Evolutionary conservation across 192 early-diverging fungal genomes (phyloP).

Genomic region (Allomyces javanicus): DNA sequence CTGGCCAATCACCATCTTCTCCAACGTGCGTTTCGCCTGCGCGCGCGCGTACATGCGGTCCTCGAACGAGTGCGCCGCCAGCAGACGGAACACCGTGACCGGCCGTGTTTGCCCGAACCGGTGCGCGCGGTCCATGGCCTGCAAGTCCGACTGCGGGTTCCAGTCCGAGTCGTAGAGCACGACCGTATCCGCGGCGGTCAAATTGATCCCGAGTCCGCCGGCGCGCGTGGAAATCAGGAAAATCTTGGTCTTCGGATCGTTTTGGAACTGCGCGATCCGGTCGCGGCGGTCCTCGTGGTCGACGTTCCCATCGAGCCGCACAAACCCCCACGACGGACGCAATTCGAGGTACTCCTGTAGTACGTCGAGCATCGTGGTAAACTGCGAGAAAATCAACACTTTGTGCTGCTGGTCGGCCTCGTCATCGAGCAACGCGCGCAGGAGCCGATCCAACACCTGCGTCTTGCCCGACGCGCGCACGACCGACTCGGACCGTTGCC

Average conservation of each 20-base stretch:
- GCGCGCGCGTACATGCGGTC: slow-evolving; percentile 23
- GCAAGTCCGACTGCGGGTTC: slow-evolving; percentile 55
- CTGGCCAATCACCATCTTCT: slow-evolving; percentile 4
- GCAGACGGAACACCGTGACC: slow-evolving; percentile 96
- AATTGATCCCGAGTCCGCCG: slow-evolving; percentile 57
- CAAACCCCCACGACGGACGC: slow-evolving; percentile 32
- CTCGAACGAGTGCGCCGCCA: slow-evolving; percentile 91
- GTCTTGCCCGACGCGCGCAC: slow-evolving; percentile 73
- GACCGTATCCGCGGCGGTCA: slow-evolving; percentile 60
- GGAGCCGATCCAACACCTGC: slow-evolving; percentile 56
- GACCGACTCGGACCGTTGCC: slow-evolving; percentile 27
- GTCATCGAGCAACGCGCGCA: slow-evolving; percentile 49
- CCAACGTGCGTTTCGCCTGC: slow-evolving; percentile 2
- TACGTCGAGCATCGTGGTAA: slow-evolving; percentile 42
- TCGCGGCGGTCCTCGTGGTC: slow-evolving; percentile 35
- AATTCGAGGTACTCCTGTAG: slow-evolving; percentile 46
- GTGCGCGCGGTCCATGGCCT: slow-evolving; percentile 95
- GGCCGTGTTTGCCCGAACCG: slow-evolving; percentile 94
- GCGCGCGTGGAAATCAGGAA: slow-evolving; percentile 46
- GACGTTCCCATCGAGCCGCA: slow-evolving; percentile 39
- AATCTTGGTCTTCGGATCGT: slow-evolving; percentile 27
- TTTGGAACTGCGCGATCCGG: slow-evolving; percentile 39
- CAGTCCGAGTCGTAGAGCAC: slow-evolving; percentile 62
- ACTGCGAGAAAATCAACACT: slow-evolving; percentile 86
- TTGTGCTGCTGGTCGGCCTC: slow-evolving; percentile 45